Base-by-base conservation (phyloP, 768 basidiomycete species). In the Boletus rex-veris region DNA sequence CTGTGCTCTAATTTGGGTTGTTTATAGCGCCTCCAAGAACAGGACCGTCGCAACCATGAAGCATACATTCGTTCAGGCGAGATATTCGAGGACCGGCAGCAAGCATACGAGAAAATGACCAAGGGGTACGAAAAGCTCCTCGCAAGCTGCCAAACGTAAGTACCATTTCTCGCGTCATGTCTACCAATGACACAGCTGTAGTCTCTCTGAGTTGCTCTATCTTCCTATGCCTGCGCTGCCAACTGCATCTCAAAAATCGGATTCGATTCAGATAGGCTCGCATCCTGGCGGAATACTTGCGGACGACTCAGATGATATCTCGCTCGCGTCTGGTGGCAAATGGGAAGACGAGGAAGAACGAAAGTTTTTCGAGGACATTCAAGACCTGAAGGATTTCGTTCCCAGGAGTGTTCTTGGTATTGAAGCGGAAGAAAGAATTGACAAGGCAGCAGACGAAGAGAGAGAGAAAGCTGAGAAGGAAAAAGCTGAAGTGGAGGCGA, bases 261-360 rank as follows among this genome's bases (percentile, higher is more conserved):
- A 89, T 62, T 92, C 90, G 1, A 92, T 93, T 39, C 77, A 85
- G 39, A 89, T 93, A 30, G 89, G 86, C 18, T 66, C 73, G n/a
- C 74, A 66, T 55, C 53, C 63, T 5, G 72, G 71, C 66, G 82
- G 50, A 70, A 63, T 71, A 19, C 63, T 65, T 11, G 74, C 76
- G 7, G 84, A 80, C 21, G 84, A 84, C 11, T 74, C 77, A 1
- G 88, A 92, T 8, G 83, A 88, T 42, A 51, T 50, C 3, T 64
- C 74, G 24, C 59, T 75, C 10, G 69, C 70, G 5, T 73, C 78
- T 7, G 89, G 93, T 7, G 89, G 93, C 4, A 94, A 98, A 69
- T 99, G 97, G 97, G 92, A 92, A 69, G 97, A 98, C 61, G 97
- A 98, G 60, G 96, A 99, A 73, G 96, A 98, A 68, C 78, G 89